Evolutionary conservation across 495 filamentous ascomycete species (phyloP), one percentile per base, ranked within the genome.

Genomic region (Hyaloscypha finlandica): DNA sequence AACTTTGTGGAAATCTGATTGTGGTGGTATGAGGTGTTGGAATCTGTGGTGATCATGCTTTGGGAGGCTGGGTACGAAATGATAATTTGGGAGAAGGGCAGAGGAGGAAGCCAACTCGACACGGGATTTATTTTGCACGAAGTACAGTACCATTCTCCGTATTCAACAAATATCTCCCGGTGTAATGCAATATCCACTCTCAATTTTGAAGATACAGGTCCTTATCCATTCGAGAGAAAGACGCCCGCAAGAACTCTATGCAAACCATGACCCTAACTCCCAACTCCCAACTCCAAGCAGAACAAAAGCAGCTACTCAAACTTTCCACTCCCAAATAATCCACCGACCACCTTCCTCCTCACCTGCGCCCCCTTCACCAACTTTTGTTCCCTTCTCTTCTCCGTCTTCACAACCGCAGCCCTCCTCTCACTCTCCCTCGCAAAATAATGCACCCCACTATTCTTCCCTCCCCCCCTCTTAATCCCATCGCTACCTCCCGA

Each of bases 391-490:
- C 89, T 80, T 73, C 83, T 81, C 74, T 81, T 81, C 78, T 90
- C 87, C 37, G 77, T 81, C 74, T 87, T 87, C 52, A 85, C 85
- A 25, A 90, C 73, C 39, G 80, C 81, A 4, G 80, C 82, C 66
- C 81, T 80, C 69, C 87, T 77, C 77, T 90, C 88, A 69, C 77
- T 88, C 78, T 91, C 94, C 55, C 92, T 84, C 4, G 91, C 87
- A 73, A 94, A 90, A 67, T 90, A 96, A 71, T 94, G 93, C 37
- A 97, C 86, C 42, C 85, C 84, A 30, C 86, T 89, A 80, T 89
- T 92, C 80, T 91, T 93, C 12, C 86, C 77, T 5, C 77, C 81
- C 4, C 77, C 76, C 61, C 73, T 75, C 58, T 74, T 75, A 25
- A 72, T 68, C 32, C 76, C 74, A 53, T 66, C 82, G 69, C 64